Evolutionary conservation across 163 green algal species (phyloP), one percentile per base, ranked within the genome.

Genomic region (Volvox carteri): DNA sequence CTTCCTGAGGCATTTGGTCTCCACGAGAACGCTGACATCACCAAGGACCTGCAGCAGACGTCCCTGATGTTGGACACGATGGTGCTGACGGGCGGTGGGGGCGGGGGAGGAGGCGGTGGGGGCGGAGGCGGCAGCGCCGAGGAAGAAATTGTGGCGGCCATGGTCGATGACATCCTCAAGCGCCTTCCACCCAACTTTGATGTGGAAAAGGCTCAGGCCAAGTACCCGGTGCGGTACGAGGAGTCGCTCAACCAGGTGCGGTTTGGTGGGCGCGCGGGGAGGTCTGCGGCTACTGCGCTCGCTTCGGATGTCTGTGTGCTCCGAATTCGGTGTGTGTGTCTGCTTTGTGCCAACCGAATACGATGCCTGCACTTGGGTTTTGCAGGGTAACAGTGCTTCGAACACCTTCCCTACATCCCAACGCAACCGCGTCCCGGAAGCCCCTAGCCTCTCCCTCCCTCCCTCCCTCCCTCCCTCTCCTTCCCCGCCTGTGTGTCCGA

Each of bases 11-110:
- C 92, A 0, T 97, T 97, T 88, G 95, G 95, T 9, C 92, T 97
- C 73, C 95, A 97, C 74, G 93, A 94, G 28, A 97, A 97, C 73
- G 95, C 95, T 23, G 94, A 96, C 90, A 97, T 97, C 80, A 96
- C 92, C 23, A 96, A 96, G 81, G 91, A 93, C 85, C 75, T 93
- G 50, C 76, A 90, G 41, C 65, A 90, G 48, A 90, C 89, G 4
- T 33, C 84, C 25, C 93, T 95, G 50, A 92, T 96, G 90, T 93
- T 95, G 44, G 93, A 96, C 65, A 97, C 95, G 33, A 79, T 93
- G 18, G 50, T 92, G 8, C 90, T 97, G 37, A 96, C 96, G 37
- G 72, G 80, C 16, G 94, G 90, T 93, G 88, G 86, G 91, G 85
- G 70, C 35, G 92, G 90, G 23, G 89, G 78, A 4, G 86, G 83